Percentiles rank a stretch among this genome's conserved stretches.
These are phyloP conservation scores for Pythium aquatile DNA, from an alignment of 352 stramenopile species.

Conservation along the genomic window DNA sequence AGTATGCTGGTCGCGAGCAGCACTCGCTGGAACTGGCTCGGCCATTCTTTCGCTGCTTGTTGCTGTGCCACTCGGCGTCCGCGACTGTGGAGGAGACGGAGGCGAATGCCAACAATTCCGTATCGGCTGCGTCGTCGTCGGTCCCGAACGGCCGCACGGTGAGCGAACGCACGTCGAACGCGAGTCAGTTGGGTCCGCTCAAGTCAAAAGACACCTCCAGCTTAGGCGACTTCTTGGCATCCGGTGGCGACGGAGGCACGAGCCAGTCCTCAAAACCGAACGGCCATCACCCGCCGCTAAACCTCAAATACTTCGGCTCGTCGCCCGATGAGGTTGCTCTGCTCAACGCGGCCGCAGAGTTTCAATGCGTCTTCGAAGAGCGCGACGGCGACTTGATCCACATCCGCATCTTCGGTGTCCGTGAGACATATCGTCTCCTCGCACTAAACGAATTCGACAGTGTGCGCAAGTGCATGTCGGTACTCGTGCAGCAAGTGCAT, in stretches of 20 bases:
- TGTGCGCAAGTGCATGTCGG: constrained; percentile 84
- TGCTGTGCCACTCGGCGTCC: constrained; percentile 80
- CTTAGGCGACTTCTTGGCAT: constrained; percentile 10
- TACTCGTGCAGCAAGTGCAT: constrained; percentile 61
- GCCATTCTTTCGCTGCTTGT: constrained; percentile 77
- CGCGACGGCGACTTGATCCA: constrained; percentile 71
- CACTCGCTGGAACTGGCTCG: constrained; percentile 57
- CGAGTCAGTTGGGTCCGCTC: constrained; percentile 26
- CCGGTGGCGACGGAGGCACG: neutral
- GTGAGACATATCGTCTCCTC: constrained; percentile 70
- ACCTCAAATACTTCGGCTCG: constrained; percentile 65
- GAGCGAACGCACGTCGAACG: constrained; percentile 32
- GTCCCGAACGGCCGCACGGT: constrained; percentile 12
- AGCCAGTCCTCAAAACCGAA: constrained; percentile 15
- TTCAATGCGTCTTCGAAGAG: constrained; percentile 80
- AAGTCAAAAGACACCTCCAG: constrained; percentile 2
- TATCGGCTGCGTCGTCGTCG: constrained; percentile 3
- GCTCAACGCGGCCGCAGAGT: constrained; percentile 74
- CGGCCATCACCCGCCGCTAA: neutral
- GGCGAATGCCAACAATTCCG: neutral
- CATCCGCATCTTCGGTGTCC: constrained; percentile 75
- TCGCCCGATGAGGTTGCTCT: constrained; percentile 84
- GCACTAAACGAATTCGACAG: constrained; percentile 88
- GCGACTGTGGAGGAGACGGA: constrained; percentile 48
- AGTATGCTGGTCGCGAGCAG: constrained; percentile 49